Base-by-base conservation (phyloP, 768 basidiomycete genomes). In the Gyrodon lividus region DNA sequence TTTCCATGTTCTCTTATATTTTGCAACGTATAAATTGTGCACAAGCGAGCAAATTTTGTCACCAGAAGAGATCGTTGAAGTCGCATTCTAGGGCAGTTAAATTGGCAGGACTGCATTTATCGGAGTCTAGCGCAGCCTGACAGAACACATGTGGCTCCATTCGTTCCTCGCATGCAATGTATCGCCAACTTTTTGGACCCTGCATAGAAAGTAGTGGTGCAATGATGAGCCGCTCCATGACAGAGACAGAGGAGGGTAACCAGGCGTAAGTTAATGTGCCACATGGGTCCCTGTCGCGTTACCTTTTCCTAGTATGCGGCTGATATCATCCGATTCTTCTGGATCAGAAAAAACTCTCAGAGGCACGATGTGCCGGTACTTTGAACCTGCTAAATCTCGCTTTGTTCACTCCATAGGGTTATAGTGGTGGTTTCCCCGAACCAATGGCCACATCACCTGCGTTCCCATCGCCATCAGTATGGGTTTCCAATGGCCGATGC, bases 401-500 rank as follows among this genome's bases (percentile, higher is more conserved):
- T 56, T 61, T 61, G 62, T 66, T 35, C 48, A 53, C 61, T 57
- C 24, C 17, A 59, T 53, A 30, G 51, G 64, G 63, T 31, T 58
- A 66, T 52, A 54, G 60, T 42, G 41, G 19, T 8, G 6, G 14
- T 42, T 54, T 64, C 54, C 50, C 42, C 24, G 34, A 46, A 39
- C 26, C 48, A 49, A 52, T 39, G 24, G 28, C 49, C 43, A 35
- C 52, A 52, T 52, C 51, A 46, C n/a, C 34, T 44, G 30, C 46
- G 52, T 60, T 53, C 42, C 40, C 35, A 30, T 54, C 58, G 48
- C 41, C 20, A 52, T 54, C 48, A 57, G 50, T 26, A 56, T 45
- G 44, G 43, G 49, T 48, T 3, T 42, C 5, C 17, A 30, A 41
- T 42, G 34, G 39, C 46, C n/a, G 38, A 46, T 10, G 52, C 41